A percentile compares a stretch with the other conserved stretches of the same genome.
These are phyloP conservation scores for Trichophyton verrucosum DNA, from an alignment of 2,329 filamentous ascomycete genomes.

Conservation along the genomic window DNA sequence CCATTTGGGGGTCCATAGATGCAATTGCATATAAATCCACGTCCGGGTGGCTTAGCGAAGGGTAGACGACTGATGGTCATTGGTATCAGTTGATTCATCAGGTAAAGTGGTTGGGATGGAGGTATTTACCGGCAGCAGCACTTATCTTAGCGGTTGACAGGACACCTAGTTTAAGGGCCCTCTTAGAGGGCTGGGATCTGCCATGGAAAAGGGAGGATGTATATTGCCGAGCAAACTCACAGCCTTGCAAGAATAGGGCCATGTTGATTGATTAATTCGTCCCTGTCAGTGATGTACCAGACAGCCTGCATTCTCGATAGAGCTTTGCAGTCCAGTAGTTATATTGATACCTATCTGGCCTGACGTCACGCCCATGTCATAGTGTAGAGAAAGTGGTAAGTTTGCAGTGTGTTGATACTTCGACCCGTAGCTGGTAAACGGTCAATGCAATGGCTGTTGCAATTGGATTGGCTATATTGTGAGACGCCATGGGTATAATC, in stretches of 20 bases:
- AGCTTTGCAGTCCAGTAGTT: neutral
- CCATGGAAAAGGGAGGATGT: conserved; percentile 7
- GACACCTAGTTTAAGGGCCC: conserved; percentile 10
- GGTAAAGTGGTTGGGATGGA: neutral
- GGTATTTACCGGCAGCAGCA: conserved; percentile 6
- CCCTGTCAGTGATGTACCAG: neutral
- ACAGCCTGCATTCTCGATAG: neutral
- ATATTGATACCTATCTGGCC: no score
- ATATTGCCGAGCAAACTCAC: conserved; percentile 9
- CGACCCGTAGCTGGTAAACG: no score
- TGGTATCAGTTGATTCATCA: neutral
- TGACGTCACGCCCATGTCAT: no score
- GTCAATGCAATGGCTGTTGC: no score
- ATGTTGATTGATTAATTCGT: neutral
- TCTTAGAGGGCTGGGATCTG: conserved; percentile 6
- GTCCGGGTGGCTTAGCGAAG: conserved; percentile 42
- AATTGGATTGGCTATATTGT: no score
- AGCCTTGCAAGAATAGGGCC: neutral
- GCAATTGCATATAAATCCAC: conserved; percentile 44
- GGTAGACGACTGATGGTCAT: conserved; percentile 23
- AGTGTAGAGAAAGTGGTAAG: no score
- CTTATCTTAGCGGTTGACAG: conserved; percentile 9
- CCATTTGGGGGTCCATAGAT: conserved; percentile 37
- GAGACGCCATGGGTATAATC: no score
- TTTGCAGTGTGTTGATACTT: no score